A percentile compares a stretch with the other conserved stretches of the same genome.
Evolutionary conservation across 2,329 filamentous ascomycete genomes (phyloP).

Genomic region (Diaporthe ampelina): DNA sequence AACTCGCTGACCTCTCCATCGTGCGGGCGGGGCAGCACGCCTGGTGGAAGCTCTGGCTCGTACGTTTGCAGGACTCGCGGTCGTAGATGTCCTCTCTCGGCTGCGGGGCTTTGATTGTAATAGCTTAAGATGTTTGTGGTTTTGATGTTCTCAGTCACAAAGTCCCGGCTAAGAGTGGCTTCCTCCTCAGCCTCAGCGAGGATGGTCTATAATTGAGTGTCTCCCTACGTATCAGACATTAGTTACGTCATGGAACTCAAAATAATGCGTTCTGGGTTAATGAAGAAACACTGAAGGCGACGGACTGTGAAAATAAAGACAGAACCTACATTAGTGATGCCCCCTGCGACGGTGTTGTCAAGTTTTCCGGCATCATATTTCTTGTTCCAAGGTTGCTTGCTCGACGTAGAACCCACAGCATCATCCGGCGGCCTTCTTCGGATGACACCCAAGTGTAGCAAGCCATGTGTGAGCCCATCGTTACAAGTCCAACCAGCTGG

Average conservation of each 20-base stretch:
- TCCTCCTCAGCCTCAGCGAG: neutral
- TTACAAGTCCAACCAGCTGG: neutral
- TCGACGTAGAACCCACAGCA: neutral
- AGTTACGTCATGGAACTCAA: too few relatives aligned
- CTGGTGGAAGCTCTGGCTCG: neutral
- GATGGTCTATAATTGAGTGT: neutral
- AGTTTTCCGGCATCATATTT: neutral
- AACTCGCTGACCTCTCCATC: slow-evolving; percentile 2
- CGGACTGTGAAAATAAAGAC: too few relatives aligned
- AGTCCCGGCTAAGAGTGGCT: neutral
- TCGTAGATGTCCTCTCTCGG: neutral
- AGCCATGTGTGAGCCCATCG: neutral
- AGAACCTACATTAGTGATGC: neutral
- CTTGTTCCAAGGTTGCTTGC: too few relatives aligned
- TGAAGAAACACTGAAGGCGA: too few relatives aligned
- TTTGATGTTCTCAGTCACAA: neutral
- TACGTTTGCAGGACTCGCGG: neutral
- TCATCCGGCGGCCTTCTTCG: neutral
- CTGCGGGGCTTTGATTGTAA: slow-evolving; percentile 5
- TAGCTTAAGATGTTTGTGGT: neutral
- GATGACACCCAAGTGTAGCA: neutral
- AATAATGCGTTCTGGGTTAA: too few relatives aligned
- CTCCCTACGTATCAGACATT: neutral
- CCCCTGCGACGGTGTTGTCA: neutral
- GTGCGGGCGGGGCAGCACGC: neutral